Percentiles rank a stretch among this genome's conserved stretches.
Conservation (phyloP, 2,329 filamentous ascomycete genomes). For the Apiospora rasikravindrae region DNA sequence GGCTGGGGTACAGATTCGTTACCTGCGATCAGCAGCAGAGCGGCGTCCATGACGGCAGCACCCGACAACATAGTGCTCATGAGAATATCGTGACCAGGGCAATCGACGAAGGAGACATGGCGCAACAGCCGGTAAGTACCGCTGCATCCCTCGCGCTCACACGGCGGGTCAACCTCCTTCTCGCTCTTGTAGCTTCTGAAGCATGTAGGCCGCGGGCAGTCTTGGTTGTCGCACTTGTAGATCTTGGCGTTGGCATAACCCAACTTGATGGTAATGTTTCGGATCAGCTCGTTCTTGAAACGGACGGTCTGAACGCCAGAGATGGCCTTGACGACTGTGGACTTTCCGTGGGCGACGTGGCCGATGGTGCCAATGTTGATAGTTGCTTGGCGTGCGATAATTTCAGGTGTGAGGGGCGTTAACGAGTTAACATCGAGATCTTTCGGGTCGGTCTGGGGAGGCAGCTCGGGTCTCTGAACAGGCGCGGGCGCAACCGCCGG, state of each 20-base stretch:
- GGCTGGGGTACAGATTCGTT: constrained; percentile 99
- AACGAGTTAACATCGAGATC: constrained; percentile 83
- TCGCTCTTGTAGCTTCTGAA: constrained; percentile 98
- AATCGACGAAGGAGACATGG: constrained; percentile 97
- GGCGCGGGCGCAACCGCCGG: constrained; percentile 62
- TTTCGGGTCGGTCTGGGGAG: constrained; percentile 91
- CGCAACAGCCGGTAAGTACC: constrained; percentile 88
- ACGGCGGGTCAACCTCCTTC: constrained; percentile 96
- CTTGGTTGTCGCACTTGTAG: constrained; percentile 94
- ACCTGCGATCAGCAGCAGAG: constrained; percentile 92
- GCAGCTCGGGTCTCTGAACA: constrained; percentile 58
- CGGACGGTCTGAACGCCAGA: constrained; percentile 98
- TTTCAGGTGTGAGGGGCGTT: constrained; percentile 89
- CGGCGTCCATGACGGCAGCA: constrained; percentile 99
- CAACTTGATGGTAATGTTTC: constrained; percentile 99
- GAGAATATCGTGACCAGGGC: constrained; percentile 99
- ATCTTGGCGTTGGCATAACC: constrained; percentile 99
- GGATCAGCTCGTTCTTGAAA: constrained; percentile 99
- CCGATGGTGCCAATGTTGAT: constrained; percentile 99
- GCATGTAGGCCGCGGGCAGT: constrained; percentile 92
- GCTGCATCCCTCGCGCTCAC: constrained; percentile 88
- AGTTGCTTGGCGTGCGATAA: constrained; percentile 96
- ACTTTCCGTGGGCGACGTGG: constrained; percentile 98
- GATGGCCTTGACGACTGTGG: constrained; percentile 98
- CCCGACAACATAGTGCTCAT: constrained; percentile 99